These are phyloP conservation scores for Cyathus olla DNA, from an alignment of 1,284 basidiomycete genomes.

Conservation along the genomic window DNA sequence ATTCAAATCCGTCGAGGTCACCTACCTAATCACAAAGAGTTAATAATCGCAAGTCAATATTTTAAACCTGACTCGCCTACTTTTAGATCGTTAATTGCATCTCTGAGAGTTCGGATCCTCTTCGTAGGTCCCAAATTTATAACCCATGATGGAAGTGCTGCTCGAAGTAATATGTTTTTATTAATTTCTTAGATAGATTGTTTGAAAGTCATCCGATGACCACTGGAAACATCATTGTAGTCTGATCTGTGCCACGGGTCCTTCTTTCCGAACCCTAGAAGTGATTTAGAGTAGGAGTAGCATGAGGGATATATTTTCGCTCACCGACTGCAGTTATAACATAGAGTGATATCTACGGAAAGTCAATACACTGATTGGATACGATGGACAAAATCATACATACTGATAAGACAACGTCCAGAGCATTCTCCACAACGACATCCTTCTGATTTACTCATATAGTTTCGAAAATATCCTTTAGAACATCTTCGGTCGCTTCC, in stretches of 20 bases:
- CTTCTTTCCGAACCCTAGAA: conserved; percentile 61
- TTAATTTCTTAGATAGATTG: conserved; percentile 62
- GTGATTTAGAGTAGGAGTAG: neutral
- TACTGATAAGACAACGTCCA: too few relatives aligned
- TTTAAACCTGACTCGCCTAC: conserved; percentile 39
- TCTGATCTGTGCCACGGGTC: conserved; percentile 56
- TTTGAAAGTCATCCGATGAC: conserved; percentile 68
- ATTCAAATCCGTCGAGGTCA: too few relatives aligned
- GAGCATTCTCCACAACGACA: too few relatives aligned
- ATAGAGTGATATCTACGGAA: conserved; percentile 61
- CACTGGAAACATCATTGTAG: conserved; percentile 49
- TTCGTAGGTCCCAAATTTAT: conserved; percentile 47
- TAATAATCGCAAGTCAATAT: neutral
- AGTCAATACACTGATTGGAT: too few relatives aligned
- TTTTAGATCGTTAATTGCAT: conserved; percentile 61
- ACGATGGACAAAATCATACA: too few relatives aligned
- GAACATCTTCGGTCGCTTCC: too few relatives aligned
- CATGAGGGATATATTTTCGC: conserved; percentile 1
- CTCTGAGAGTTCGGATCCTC: conserved; percentile 42
- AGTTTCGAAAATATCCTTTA: too few relatives aligned
- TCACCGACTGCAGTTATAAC: conserved; percentile 66
- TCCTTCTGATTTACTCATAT: too few relatives aligned
- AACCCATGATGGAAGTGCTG: conserved; percentile 58
- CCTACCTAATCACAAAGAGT: neutral
- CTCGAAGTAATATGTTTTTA: conserved; percentile 51